phyloP scores from a whole-genome alignment of 495 filamentous ascomycete genomes.

The Hyaloscypha finlandica region DNA sequence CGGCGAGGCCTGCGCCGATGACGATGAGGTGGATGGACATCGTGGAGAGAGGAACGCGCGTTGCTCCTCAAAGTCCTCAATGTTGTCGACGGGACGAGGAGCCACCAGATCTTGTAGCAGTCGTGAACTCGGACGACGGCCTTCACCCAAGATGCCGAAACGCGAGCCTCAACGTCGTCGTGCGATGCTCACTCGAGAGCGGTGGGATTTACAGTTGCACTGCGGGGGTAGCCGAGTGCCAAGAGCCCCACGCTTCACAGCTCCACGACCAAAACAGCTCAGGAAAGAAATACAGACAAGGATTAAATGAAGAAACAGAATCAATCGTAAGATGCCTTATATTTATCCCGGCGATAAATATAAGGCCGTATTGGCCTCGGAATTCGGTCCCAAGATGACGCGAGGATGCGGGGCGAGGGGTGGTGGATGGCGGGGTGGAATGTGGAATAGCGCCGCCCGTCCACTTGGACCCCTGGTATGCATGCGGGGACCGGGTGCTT shows the following conservation, averaged over 20 bases:
- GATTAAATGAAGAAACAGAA: neutral
- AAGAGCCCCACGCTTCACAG: neutral
- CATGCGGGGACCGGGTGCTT: neutral
- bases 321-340: neutral
- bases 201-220: neutral
- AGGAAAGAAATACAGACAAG: neutral
- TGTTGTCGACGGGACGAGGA: neutral
- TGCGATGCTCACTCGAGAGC: neutral
- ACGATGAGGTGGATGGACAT: conserved; percentile 39
- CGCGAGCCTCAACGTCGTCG: too few relatives aligned
- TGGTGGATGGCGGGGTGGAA: neutral
- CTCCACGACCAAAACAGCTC: neutral
- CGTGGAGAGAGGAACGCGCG: neutral
- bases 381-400: neutral
- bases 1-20: conserved; percentile 49
- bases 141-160: too few relatives aligned
- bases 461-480: neutral
- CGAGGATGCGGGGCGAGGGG: neutral
- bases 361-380: neutral
- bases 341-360: neutral
- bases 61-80: neutral
- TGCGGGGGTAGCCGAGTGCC: neutral
- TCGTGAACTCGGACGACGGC: too few relatives aligned
- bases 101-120: neutral
- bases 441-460: neutral